Percentiles rank a stretch among this genome's conserved stretches.
phyloP scores from a whole-genome alignment of 805 yeast species.

The Alloascoidea africana region DNA sequence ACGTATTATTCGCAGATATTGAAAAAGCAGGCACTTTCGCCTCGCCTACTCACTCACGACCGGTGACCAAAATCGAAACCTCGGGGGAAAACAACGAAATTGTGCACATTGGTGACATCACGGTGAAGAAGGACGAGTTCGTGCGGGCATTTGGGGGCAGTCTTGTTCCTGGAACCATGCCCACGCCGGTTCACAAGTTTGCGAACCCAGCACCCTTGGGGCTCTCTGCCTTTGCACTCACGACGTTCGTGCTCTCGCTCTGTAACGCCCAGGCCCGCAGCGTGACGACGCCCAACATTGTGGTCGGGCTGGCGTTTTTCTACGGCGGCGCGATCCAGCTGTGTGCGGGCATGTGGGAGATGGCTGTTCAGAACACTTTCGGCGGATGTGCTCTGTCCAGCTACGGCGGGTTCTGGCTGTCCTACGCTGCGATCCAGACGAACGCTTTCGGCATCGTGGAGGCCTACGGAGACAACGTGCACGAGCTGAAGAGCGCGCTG shows the following conservation, averaged over 20 bases:
- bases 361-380: conserved; percentile 47
- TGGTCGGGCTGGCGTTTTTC: conserved; percentile 41
- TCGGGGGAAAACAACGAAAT: no score
- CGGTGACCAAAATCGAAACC: no score
- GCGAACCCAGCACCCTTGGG: conserved; percentile 61
- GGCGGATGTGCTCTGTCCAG: conserved; percentile 50
- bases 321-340: conserved; percentile 51
- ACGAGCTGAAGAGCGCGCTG: conserved; percentile 24
- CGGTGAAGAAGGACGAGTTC: conserved; percentile 38
- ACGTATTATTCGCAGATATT: no score
- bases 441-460: conserved; percentile 42
- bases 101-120: conserved; percentile 24
- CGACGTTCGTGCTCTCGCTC: conserved; percentile 46
- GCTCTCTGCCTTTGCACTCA: conserved; percentile 42
- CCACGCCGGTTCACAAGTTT: conserved; percentile 39
- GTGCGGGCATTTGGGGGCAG: conserved; percentile 38
- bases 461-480: conserved; percentile 28
- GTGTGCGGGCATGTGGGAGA: conserved; percentile 53
- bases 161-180: conserved; percentile 50
- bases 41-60: no score
- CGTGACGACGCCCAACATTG: conserved; percentile 32
- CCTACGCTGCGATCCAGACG: conserved; percentile 43
- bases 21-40: no score
- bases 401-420: conserved; percentile 59
- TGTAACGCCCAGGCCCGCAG: conserved; percentile 40